Evolutionary conservation across 139 green algal genomes (phyloP), one percentile per base, ranked within the genome.

Genomic region (Closterium sp.): DNA sequence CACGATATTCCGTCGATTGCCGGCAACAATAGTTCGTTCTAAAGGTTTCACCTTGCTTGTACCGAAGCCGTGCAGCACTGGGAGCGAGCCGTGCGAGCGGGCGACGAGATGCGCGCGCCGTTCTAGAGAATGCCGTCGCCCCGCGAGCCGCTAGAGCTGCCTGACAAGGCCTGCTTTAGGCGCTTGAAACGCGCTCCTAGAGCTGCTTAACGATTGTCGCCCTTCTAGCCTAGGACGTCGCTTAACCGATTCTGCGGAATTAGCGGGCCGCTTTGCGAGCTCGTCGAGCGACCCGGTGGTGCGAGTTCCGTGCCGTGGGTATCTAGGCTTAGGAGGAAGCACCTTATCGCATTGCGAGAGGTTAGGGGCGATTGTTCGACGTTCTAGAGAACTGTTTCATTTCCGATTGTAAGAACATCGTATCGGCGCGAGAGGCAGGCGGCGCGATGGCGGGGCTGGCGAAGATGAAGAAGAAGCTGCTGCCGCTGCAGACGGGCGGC

Each of bases 391-490:
- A 45, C 38, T 6, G 38, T 45, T 45, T 45, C 5, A 11, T 45
- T 45, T 45, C 38, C n/a, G n/a, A n/a, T n/a, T n/a, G n/a, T 45
- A 45, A 45, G 4, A 38, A 6, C 38, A 11, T 45, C 38, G 38
- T 50, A 50, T 50, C 4, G 4, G 38, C 13, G 38, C 38, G 38
- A 7, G 38, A 50, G 38, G 11, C 7, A 50, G 38, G 13, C 38
- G 62, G 62, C 62, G 62, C 62, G 62, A 79, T 79, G 62, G 62
- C 62, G 13, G 62, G 62, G 62, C 62, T 79, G n/a, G 85, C 85
- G 28, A 87, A 87, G 85, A 32, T 87, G 28, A 87, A 87, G 85
- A 87, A 87, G 85, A 87, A 87, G 85, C n/a, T 87, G 85, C n/a
- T 87, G n/a, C 28, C 85, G 85, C 28, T 87, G 85, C 85, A 87